phyloP scores from a whole-genome alignment of 208 protist genomes.

The Trypanosoma cruzi region DNA sequence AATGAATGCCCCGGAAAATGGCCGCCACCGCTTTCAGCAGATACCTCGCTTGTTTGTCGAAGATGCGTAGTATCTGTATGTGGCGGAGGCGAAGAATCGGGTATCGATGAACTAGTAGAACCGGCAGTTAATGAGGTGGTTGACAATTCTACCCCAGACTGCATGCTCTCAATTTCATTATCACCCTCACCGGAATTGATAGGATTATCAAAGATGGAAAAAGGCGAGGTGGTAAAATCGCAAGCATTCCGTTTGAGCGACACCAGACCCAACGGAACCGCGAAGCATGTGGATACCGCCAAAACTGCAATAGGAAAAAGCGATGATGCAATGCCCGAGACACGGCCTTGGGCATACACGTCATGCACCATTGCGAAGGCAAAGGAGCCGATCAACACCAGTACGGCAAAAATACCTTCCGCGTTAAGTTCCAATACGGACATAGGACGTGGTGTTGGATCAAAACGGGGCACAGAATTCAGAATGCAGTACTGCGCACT shows the following conservation, averaged over 20 bases:
- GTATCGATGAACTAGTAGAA: background rate
- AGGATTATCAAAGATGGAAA: constrained; percentile 33
- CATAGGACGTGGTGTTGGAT: constrained; percentile 30
- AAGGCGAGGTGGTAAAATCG: constrained; percentile 36
- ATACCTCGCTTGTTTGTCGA: constrained; percentile 7
- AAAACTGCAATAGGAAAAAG: constrained; percentile 56
- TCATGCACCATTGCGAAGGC: constrained; percentile 56
- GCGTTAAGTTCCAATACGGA: constrained; percentile 58
- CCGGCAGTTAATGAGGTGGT: background rate
- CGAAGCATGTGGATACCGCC: constrained; percentile 49
- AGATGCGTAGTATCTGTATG: background rate
- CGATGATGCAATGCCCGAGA: constrained; percentile 30
- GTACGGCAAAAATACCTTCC: constrained; percentile 63
- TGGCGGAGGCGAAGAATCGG: background rate
- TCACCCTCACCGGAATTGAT: constrained; percentile 34
- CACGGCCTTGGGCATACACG: constrained; percentile 22
- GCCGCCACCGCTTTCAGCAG: background rate
- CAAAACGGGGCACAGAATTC: constrained; percentile 52
- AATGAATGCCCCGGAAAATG: background rate
- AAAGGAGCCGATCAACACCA: constrained; percentile 59
- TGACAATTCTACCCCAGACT: background rate
- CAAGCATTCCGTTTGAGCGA: constrained; percentile 69
- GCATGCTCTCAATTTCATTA: constrained; percentile 3
- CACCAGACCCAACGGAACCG: constrained; percentile 67
- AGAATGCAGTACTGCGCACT: constrained; percentile 49